phyloP scores from a whole-genome alignment of 345 rosid species.

The Euclidium syriacum region DNA sequence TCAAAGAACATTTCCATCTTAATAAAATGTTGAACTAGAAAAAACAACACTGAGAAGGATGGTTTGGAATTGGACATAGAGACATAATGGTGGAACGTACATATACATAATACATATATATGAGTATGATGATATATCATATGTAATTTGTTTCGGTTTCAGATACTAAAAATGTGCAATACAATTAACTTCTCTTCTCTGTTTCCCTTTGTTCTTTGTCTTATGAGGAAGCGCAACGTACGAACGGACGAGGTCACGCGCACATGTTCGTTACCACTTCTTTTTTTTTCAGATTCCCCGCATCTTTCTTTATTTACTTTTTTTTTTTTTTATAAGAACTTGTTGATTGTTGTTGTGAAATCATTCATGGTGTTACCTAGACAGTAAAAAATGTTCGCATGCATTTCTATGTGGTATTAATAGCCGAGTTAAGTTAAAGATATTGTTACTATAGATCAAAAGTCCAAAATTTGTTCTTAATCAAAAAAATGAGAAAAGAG shows the following conservation, averaged over 20 bases:
- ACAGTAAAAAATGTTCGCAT: background rate
- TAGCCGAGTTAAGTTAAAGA: background rate
- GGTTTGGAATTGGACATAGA: slow-evolving; percentile 10
- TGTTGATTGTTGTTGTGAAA: too few species aligned
- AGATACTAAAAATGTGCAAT: slow-evolving; percentile 23
- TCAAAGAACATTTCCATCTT: background rate
- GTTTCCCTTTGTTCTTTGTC: slow-evolving; percentile 25
- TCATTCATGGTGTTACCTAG: background rate
- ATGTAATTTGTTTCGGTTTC: slow-evolving; percentile 28
- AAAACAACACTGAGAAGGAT: background rate
- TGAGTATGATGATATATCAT: slow-evolving; percentile 6
- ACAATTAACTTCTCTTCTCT: slow-evolving; percentile 30
- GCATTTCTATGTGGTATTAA: background rate
- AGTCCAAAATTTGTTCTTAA: background rate
- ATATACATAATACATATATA: background rate
- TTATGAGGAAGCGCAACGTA: slow-evolving; percentile 24
- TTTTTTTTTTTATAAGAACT: background rate
- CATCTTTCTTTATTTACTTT: background rate
- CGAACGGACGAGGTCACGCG: slow-evolving; percentile 31
- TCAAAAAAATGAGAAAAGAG: background rate
- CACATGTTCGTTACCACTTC: slow-evolving; percentile 23
- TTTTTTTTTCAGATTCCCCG: slow-evolving; percentile 19
- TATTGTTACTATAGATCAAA: background rate
- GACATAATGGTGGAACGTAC: slow-evolving; percentile 16
- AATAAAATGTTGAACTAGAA: slow-evolving; percentile 9